phyloP scores from a whole-genome alignment of 495 filamentous ascomycete genomes.

The Neurospora sublineolata region DNA sequence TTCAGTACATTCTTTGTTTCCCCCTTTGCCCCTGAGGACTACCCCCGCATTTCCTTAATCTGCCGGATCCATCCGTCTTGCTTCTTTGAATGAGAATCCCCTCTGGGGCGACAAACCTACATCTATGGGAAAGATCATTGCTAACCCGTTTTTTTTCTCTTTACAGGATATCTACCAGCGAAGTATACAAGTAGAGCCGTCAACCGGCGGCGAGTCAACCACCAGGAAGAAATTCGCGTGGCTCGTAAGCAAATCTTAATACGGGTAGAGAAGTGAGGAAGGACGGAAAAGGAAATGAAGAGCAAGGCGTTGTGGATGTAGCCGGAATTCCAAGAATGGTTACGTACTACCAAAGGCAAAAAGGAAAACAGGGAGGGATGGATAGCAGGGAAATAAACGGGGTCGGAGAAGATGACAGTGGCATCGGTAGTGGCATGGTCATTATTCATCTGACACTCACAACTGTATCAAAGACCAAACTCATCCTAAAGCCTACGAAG shows the following conservation, averaged over 20 bases:
- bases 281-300: not conserved
- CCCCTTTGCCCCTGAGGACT: conserved; percentile 13
- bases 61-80: not conserved
- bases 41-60: not conserved
- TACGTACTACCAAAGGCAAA: not conserved
- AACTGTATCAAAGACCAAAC: not conserved
- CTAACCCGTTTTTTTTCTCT: not conserved
- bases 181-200: conserved; percentile 43
- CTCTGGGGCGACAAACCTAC: not conserved
- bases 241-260: conserved; percentile 33
- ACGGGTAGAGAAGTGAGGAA: not conserved
- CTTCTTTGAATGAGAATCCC: not conserved
- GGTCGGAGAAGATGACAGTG: not conserved
- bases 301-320: not conserved
- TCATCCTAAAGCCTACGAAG: not conserved
- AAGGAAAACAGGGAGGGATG: not conserved
- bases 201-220: conserved; percentile 21
- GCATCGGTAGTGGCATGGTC: not conserved
- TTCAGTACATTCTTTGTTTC: not conserved
- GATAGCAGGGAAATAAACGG: not conserved
- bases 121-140: not conserved
- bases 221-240: conserved; percentile 48
- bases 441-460: not conserved
- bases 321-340: not conserved
- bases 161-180: conserved; percentile 50